These are phyloP conservation scores for Eucalyptus polybractea DNA, from an alignment of 345 rosid species.

Conservation along the genomic window DNA sequence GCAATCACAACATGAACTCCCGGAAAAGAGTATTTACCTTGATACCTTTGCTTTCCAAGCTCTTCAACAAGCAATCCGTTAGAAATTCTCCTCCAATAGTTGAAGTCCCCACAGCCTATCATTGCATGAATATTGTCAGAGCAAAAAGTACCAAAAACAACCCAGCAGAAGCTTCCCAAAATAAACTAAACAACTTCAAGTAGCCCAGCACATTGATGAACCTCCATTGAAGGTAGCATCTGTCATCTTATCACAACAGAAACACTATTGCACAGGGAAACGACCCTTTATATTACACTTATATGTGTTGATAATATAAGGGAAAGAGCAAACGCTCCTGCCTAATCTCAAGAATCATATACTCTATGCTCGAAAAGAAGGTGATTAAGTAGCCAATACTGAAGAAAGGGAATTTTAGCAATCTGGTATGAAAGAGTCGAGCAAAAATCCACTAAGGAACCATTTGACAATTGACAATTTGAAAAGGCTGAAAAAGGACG, in stretches of 20 bases:
- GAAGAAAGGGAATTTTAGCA: not conserved
- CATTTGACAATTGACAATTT: not conserved
- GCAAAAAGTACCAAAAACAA: not conserved
- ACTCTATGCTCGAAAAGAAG: not conserved
- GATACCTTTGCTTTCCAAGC: slow-evolving; percentile 94
- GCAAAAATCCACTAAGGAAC: not conserved
- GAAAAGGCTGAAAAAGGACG: not conserved
- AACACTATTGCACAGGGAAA: not conserved
- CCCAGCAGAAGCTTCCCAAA: not conserved
- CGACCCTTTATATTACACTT: not conserved
- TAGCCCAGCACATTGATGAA: not conserved
- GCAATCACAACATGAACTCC: not conserved
- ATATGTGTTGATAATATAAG: not conserved
- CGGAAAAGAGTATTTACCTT: slow-evolving; percentile 32
- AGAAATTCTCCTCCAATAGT: slow-evolving; percentile 94
- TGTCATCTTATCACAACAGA: not conserved
- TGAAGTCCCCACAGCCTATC: slow-evolving; percentile 67
- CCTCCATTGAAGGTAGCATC: not conserved
- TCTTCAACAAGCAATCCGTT: slow-evolving; percentile 87
- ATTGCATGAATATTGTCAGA: not conserved
- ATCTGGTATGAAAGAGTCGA: not conserved
- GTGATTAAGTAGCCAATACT: not conserved
- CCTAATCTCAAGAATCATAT: not conserved
- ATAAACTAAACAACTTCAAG: not conserved
- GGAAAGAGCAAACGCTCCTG: not conserved